Percentiles rank a stretch among this genome's conserved stretches.
phyloP scores from a whole-genome alignment of 345 rosid genomes.

The Brassica nigra region DNA sequence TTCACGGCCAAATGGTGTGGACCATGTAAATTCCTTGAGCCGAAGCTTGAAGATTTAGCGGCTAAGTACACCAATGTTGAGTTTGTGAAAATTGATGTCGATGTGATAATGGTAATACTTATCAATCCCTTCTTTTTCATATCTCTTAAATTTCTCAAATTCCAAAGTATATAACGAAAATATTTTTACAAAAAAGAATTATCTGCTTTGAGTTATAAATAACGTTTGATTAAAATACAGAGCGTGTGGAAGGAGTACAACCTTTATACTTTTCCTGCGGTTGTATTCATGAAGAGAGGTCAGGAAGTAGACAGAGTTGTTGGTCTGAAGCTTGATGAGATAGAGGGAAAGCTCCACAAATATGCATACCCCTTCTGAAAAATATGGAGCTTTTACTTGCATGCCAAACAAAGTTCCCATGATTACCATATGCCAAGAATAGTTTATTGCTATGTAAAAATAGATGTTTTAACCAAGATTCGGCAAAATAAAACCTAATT shows the following conservation, averaged over 20 bases:
- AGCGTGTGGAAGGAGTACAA: constrained; percentile 47
- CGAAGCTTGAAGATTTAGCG: constrained; percentile 53
- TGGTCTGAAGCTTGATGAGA: constrained; percentile 59
- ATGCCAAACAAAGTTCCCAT: constrained; percentile 4
- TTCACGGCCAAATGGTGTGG: constrained; percentile 87
- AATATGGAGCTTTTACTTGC: constrained; percentile 4
- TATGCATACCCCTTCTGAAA: constrained; percentile 29
- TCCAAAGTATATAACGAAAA: not conserved
- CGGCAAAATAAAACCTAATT: constrained; percentile 1
- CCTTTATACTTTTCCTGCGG: constrained; percentile 55
- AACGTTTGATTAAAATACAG: constrained; percentile 39
- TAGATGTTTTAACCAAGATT: not conserved
- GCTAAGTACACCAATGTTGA: constrained; percentile 55
- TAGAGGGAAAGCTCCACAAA: constrained; percentile 62
- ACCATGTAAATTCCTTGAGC: constrained; percentile 67
- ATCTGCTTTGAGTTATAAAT: not conserved
- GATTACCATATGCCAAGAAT: constrained; percentile 21
- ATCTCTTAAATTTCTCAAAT: not conserved
- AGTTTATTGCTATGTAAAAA: not conserved
- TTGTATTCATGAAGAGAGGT: constrained; percentile 65
- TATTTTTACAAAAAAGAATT: not conserved
- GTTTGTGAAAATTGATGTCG: constrained; percentile 78
- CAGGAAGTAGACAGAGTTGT: constrained; percentile 56
- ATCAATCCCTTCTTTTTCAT: not conserved
- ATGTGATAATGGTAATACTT: constrained; percentile 46